Evolutionary conservation across 805 yeast species (phyloP).

Genomic region (Metschnikowia santaceciliae): DNA sequence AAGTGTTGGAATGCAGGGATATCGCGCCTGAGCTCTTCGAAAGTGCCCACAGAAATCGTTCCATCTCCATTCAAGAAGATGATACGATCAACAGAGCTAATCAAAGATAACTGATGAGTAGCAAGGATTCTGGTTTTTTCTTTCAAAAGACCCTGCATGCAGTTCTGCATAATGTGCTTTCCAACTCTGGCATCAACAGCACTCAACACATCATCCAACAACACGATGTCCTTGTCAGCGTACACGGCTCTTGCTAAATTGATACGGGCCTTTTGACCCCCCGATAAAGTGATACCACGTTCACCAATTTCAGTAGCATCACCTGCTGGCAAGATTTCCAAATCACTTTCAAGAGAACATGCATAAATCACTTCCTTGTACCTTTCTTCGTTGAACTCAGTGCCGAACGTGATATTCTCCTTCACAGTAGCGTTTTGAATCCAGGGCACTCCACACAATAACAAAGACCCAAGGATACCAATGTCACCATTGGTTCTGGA

Average conservation of each 20-base stretch:
- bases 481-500: constrained; percentile 49
- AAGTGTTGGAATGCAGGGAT: constrained; percentile 34
- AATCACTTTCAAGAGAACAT: constrained; percentile 65
- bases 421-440: constrained; percentile 75
- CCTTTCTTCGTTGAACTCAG: constrained; percentile 43
- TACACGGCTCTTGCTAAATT: constrained; percentile 78
- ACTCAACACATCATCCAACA: constrained; percentile 75
- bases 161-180: constrained; percentile 66
- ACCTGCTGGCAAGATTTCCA: constrained; percentile 66
- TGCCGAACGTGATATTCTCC: constrained; percentile 71
- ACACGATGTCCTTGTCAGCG: constrained; percentile 58
- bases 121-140: constrained; percentile 69
- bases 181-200: constrained; percentile 89
- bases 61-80: constrained; percentile 68
- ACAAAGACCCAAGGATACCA: constrained; percentile 47
- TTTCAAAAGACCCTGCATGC: constrained; percentile 56
- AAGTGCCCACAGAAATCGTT: constrained; percentile 55
- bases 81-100: constrained; percentile 65
- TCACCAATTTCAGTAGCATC: constrained; percentile 82
- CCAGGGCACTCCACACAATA: constrained; percentile 73
- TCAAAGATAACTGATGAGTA: constrained; percentile 76
- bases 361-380: constrained; percentile 56
- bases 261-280: constrained; percentile 85
- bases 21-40: constrained; percentile 46
- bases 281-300: constrained; percentile 80